Conservation (phyloP, 2,329 filamentous ascomycete species). For the Botrytis hyacinthi region DNA sequence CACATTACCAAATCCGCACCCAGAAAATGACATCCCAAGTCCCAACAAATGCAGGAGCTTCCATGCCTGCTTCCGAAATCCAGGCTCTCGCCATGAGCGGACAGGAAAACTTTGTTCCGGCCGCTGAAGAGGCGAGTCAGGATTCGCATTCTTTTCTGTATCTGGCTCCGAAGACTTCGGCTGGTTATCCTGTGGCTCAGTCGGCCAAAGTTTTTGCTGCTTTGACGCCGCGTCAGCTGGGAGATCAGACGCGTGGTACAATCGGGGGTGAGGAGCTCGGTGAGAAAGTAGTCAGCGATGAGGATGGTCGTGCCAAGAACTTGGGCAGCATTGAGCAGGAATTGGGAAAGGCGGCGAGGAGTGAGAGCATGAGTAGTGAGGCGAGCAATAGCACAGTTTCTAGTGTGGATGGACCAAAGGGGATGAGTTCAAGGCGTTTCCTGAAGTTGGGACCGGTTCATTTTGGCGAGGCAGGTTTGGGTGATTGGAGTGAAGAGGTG, state of each 20-base stretch:
- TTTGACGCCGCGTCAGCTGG: conserved; percentile 21
- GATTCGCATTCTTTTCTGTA: conserved; percentile 31
- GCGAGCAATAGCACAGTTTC: conserved; percentile 6
- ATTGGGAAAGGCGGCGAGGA: background rate
- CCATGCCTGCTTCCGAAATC: conserved; percentile 14
- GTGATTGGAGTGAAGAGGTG: conserved; percentile 37
- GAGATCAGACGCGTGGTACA: conserved; percentile 16
- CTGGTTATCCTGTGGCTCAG: conserved; percentile 30
- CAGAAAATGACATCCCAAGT: conserved; percentile 8
- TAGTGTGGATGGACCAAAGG: conserved; percentile 15
- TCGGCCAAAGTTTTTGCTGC: background rate
- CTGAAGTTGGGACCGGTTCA: conserved; percentile 36
- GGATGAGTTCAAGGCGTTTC: conserved; percentile 26
- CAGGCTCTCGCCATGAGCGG: conserved; percentile 23
- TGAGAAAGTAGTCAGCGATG: conserved; percentile 24
- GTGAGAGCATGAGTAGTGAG: conserved; percentile 18
- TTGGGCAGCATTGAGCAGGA: background rate
- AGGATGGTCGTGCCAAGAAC: conserved; percentile 7
- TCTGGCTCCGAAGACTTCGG: conserved; percentile 33
- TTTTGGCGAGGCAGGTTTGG: conserved; percentile 28
- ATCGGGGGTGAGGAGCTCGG: conserved; percentile 19
- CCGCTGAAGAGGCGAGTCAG: conserved; percentile 24
- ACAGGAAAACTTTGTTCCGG: conserved; percentile 28
- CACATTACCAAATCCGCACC: conserved; percentile 17
- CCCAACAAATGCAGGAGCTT: conserved; percentile 14